These are phyloP conservation scores for Exophiala sp. DNA, from an alignment of 2,329 filamentous ascomycete genomes.

Conservation along the genomic window DNA sequence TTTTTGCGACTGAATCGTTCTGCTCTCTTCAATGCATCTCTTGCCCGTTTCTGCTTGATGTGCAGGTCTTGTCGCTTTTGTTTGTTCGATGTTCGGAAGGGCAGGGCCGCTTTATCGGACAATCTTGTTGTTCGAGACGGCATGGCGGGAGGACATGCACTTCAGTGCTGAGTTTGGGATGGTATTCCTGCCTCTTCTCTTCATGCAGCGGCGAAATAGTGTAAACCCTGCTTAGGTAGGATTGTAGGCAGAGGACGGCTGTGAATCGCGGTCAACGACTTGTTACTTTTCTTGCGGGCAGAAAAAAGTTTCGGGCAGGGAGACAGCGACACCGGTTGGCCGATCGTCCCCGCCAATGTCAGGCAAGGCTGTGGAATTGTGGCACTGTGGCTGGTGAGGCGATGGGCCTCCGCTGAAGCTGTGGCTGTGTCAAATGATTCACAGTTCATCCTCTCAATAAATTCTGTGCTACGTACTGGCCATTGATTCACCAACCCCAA, in stretches of 20 bases:
- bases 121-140: constrained; percentile 33
- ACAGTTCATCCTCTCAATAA: no score
- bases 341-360: background rate
- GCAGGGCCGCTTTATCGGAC: constrained; percentile 38
- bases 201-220: no score
- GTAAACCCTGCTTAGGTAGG: no score
- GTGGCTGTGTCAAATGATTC: background rate
- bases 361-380: no score
- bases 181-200: no score
- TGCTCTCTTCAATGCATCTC: constrained; percentile 68
- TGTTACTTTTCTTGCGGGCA: background rate
- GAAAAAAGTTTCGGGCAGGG: constrained; percentile 6
- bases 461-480: no score
- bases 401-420: no score
- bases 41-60: constrained; percentile 70
- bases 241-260: background rate
- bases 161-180: no score
- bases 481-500: background rate
- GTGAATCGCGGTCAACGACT: no score
- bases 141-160: constrained; percentile 37
- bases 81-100: constrained; percentile 64
- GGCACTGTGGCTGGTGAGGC: background rate
- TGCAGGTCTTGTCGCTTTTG: constrained; percentile 70
- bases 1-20: constrained; percentile 71
- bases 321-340: background rate